Evolutionary conservation across 345 rosid species (phyloP).

Genomic region (Erysimum cheiranthoides): DNA sequence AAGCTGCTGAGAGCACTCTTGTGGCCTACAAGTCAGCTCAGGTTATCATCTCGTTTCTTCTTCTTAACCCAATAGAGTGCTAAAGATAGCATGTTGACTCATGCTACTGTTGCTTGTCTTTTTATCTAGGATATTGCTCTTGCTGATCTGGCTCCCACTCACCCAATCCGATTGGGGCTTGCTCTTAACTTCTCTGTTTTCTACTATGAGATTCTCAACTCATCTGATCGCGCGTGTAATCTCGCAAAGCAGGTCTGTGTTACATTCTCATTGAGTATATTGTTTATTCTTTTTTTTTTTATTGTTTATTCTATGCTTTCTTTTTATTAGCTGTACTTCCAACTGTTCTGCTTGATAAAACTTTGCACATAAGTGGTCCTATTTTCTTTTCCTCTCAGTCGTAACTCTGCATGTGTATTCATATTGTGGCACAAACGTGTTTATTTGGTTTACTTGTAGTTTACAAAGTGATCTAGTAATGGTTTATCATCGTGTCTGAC

Average conservation of each 20-base stretch:
- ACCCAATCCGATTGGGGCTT: slow-evolving; percentile 94
- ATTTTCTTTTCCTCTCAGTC: neutral
- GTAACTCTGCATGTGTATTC: neutral
- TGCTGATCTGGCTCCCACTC: slow-evolving; percentile 89
- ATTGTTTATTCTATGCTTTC: neutral
- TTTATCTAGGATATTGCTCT: slow-evolving; percentile 83
- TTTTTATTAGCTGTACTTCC: neutral
- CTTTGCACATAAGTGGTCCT: neutral
- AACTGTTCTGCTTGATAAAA: slow-evolving; percentile 14
- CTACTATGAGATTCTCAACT: slow-evolving; percentile 97
- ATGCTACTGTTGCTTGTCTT: slow-evolving; percentile 12
- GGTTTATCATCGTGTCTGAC: neutral
- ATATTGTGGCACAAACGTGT: neutral
- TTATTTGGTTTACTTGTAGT: neutral
- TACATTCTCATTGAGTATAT: neutral
- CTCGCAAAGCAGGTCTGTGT: slow-evolving; percentile 87
- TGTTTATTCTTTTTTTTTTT: neutral
- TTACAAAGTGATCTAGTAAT: neutral
- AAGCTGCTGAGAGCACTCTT: slow-evolving; percentile 96
- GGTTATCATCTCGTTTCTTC: slow-evolving; percentile 47
- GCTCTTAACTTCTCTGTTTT: slow-evolving; percentile 98
- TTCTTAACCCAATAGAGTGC: neutral
- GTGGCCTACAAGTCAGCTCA: slow-evolving; percentile 97
- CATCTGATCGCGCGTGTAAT: slow-evolving; percentile 96
- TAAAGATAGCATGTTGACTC: slow-evolving; percentile 12